phyloP scores from a whole-genome alignment of 306 rosid species.

The Medicago lupulina region DNA sequence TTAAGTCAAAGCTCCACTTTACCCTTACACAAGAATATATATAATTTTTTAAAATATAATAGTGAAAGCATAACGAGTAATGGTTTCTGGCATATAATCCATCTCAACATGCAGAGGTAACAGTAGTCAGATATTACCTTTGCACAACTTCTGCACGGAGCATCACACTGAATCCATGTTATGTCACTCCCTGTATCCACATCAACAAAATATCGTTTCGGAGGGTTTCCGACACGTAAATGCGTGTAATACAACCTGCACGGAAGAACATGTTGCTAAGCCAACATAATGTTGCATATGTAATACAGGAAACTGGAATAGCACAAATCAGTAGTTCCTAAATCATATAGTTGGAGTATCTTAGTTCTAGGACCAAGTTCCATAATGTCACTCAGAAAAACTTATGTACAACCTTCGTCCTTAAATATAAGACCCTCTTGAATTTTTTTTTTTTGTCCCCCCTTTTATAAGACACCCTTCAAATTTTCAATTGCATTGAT shows the following conservation, averaged over 20 bases:
- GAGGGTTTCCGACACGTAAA: constrained; percentile 73
- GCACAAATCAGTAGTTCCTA: constrained; percentile 30
- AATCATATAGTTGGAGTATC: constrained; percentile 9
- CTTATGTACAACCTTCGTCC: too few species aligned
- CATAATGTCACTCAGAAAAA: neutral
- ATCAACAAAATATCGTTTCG: constrained; percentile 74
- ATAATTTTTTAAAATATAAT: too few species aligned
- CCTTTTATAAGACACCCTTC: neutral
- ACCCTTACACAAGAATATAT: too few species aligned
- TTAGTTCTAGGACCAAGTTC: neutral
- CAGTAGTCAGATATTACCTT: constrained; percentile 55
- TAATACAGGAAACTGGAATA: neutral
- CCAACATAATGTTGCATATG: constrained; percentile 25
- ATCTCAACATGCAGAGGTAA: neutral
- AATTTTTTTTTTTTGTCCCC: neutral
- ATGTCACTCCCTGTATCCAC: constrained; percentile 91
- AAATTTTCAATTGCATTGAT: neutral
- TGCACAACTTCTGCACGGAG: constrained; percentile 83
- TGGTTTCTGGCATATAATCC: neutral
- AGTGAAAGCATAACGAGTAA: neutral
- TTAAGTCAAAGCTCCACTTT: neutral
- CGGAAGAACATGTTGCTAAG: constrained; percentile 26
- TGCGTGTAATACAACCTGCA: constrained; percentile 75
- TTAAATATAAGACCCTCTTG: too few species aligned
- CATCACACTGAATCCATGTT: constrained; percentile 90